Percentiles rank a stretch among this genome's conserved stretches.
These are phyloP conservation scores for Lanmaoa rubissima DNA, from an alignment of 768 basidiomycete genomes.

Conservation along the genomic window DNA sequence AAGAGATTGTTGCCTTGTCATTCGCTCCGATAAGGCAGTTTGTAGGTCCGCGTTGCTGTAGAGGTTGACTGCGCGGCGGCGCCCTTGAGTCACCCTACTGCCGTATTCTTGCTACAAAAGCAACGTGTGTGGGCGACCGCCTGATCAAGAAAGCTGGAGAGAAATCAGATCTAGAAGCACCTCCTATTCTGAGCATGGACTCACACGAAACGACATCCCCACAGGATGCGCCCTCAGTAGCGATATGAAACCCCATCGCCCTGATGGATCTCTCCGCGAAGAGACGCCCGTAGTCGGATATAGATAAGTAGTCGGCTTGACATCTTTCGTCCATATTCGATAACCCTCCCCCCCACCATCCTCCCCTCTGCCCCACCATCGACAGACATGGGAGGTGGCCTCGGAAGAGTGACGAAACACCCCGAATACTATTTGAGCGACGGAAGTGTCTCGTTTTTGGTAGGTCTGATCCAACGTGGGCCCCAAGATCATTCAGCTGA, in stretches of 20 bases:
- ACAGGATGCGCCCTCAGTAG: slow-evolving; percentile 3
- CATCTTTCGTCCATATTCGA: neutral
- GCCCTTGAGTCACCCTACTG: neutral
- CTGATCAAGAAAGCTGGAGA: neutral
- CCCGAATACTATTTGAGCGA: slow-evolving; percentile 12
- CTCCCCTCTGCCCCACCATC: neutral
- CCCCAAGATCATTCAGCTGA: slow-evolving; percentile 4
- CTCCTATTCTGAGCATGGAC: neutral
- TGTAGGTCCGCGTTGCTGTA: slow-evolving; percentile 25
- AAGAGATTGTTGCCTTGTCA: neutral
- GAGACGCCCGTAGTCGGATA: slow-evolving; percentile 11
- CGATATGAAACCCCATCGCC: slow-evolving; percentile 1
- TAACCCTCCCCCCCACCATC: neutral
- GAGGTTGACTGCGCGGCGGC: slow-evolving; percentile 3
- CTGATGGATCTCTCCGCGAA: slow-evolving; percentile 20
- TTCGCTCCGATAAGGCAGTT: slow-evolving; percentile 5
- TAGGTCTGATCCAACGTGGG: slow-evolving; percentile 5
- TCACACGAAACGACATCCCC: slow-evolving; percentile 9
- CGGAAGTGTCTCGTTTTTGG: slow-evolving; percentile 15
- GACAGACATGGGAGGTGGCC: slow-evolving; percentile 13
- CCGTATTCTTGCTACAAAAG: neutral
- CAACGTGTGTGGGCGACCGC: neutral
- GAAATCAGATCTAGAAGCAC: neutral
- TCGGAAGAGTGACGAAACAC: slow-evolving; percentile 6
- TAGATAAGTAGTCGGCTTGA: slow-evolving; percentile 17